These are phyloP conservation scores for Saururus chinensis DNA, from an alignment of 164 flowering plant genomes.

Conservation along the genomic window DNA sequence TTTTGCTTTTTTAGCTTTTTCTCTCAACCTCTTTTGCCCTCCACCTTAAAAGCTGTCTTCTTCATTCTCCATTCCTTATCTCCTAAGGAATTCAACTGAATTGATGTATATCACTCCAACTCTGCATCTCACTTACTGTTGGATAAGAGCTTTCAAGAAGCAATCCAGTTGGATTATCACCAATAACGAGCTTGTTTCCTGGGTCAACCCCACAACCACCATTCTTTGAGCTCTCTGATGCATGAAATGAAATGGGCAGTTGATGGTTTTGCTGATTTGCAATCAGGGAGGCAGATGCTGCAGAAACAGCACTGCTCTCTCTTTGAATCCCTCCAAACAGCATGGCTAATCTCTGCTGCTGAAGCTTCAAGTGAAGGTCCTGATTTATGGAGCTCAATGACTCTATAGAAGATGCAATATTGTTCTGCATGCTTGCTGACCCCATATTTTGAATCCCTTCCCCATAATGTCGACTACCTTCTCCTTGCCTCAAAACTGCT, in stretches of 20 bases:
- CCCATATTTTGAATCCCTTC: constrained; percentile 21
- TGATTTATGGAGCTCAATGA: constrained; percentile 72
- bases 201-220: not conserved
- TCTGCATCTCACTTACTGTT: not conserved
- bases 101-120: not conserved
- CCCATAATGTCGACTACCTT: constrained; percentile 2
- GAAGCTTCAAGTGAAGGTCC: constrained; percentile 82
- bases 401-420: constrained; percentile 59
- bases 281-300: constrained; percentile 4
- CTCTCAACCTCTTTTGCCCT: not conserved
- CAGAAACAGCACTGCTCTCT: constrained; percentile 1
- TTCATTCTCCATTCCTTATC: not conserved
- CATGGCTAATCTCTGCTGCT: constrained; percentile 63
- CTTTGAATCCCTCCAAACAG: constrained; percentile 28
- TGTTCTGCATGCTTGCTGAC: constrained; percentile 15
- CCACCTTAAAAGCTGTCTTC: not conserved
- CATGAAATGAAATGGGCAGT: constrained; percentile 40
- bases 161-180: not conserved
- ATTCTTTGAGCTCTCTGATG: constrained; percentile 33
- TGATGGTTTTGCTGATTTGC: constrained; percentile 19
- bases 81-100: not conserved
- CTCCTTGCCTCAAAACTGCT: not conserved
- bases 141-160: not conserved
- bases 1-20: not conserved
- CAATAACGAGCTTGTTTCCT: not conserved